A percentile compares a stretch with the other conserved stretches of the same genome.
Conservation (phyloP, 345 rosid genomes). For the Citrus sp. region DNA sequence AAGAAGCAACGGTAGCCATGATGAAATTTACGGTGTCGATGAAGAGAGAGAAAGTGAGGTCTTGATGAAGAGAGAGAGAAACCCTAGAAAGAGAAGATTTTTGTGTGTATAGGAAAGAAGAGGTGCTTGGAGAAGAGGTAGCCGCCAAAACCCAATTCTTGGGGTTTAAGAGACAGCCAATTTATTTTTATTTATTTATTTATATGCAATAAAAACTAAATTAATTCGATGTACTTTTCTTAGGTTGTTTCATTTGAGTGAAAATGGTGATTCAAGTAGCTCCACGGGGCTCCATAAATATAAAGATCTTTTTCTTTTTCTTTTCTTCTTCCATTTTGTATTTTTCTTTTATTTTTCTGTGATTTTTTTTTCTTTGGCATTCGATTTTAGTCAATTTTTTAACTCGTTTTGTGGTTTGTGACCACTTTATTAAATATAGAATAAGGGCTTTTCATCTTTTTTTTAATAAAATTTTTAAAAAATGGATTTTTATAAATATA, state of each 20-base stretch:
- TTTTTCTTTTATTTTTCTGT: no score
- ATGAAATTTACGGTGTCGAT: slow-evolving; percentile 19
- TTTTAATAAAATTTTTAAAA: no score
- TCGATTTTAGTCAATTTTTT: background rate
- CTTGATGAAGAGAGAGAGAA: background rate
- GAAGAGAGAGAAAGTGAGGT: slow-evolving; percentile 7
- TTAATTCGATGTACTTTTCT: background rate
- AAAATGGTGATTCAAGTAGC: slow-evolving; percentile 14
- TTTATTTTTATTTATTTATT: background rate
- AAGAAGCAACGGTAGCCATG: slow-evolving; percentile 47
- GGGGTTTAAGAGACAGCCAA: slow-evolving; percentile 29
- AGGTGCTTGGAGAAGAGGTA: slow-evolving; percentile 28
- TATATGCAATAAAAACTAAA: background rate
- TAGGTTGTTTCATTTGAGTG: background rate
- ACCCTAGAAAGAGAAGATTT: slow-evolving; percentile 32
- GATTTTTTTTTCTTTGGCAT: background rate
- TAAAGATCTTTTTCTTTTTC: background rate
- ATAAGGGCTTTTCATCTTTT: background rate
- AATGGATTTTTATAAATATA: no score
- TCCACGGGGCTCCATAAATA: background rate
- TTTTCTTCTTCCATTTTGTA: background rate
- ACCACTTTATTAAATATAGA: no score
- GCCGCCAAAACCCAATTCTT: slow-evolving; percentile 45
- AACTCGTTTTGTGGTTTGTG: no score
- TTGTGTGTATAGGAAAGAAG: background rate